Evolutionary conservation across 1,139 yeast species (phyloP).

Genomic region (Ogataea hybrid): DNA sequence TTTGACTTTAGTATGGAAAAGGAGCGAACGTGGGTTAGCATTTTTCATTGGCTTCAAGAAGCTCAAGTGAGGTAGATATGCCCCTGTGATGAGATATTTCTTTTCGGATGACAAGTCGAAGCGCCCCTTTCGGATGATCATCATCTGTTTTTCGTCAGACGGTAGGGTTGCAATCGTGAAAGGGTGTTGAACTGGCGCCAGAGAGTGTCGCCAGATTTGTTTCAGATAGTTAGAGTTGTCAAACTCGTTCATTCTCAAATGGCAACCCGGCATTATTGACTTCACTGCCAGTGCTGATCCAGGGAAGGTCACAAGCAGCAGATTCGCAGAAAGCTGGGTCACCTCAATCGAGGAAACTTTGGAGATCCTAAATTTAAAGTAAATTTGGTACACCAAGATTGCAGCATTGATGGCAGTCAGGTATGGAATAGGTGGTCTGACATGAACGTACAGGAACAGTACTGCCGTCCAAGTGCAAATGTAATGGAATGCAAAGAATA

Average conservation of each 20-base stretch:
- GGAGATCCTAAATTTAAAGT: conserved; percentile 26
- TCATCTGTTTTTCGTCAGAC: conserved; percentile 45
- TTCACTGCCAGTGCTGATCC: conserved; percentile 36
- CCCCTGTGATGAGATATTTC: conserved; percentile 68
- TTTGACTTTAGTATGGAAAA: conserved; percentile 36
- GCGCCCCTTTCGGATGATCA: conserved; percentile 63
- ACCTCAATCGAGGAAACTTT: conserved; percentile 37
- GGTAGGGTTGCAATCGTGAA: conserved; percentile 56
- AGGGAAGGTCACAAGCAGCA: conserved; percentile 48
- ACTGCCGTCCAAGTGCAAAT: conserved; percentile 54
- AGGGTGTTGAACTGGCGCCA: conserved; percentile 57
- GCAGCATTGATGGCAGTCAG: conserved; percentile 40
- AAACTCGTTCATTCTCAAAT: conserved; percentile 45
- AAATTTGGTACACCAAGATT: conserved; percentile 37
- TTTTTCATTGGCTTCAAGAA: conserved; percentile 30
- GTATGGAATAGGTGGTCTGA: conserved; percentile 46
- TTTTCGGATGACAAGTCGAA: conserved; percentile 52
- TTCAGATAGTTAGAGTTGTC: conserved; percentile 35
- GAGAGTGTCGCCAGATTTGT: conserved; percentile 33
- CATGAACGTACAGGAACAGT: conserved; percentile 49
- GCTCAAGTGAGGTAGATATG: conserved; percentile 62
- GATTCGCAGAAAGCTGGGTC: conserved; percentile 44
- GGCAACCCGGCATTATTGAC: conserved; percentile 53
- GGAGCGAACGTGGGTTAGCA: conserved; percentile 27
- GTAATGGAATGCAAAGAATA: conserved; percentile 50